Conservation (phyloP, 129 eudicot species). For the Chrysanthemum makinoi region DNA sequence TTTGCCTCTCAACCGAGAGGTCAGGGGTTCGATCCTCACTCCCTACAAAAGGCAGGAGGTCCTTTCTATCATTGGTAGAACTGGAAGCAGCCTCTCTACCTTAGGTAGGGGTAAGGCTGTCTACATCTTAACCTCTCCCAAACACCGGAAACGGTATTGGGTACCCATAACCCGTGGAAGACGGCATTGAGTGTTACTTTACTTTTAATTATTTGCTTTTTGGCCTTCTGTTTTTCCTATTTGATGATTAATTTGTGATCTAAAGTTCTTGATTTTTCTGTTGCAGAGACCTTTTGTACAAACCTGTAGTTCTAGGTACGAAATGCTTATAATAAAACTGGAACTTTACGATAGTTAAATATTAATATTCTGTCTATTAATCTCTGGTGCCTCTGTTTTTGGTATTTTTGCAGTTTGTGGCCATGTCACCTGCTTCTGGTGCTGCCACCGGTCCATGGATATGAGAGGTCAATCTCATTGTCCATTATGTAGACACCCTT, state of each 20-base stretch:
- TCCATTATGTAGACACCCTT: constrained; percentile 67
- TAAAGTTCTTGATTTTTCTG: constrained; percentile 16
- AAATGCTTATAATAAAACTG: constrained; percentile 7
- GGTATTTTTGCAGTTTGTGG: constrained; percentile 64
- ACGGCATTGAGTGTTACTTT: no score
- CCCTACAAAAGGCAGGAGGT: no score
- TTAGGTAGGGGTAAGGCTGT: no score
- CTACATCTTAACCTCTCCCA: no score
- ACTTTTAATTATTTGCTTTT: neutral
- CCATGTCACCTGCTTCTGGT: constrained; percentile 78
- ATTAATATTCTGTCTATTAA: neutral
- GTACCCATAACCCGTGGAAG: no score
- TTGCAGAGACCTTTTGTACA: constrained; percentile 78
- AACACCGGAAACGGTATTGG: no score
- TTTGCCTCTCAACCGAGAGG: no score
- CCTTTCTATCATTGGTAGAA: no score
- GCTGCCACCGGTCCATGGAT: constrained; percentile 64
- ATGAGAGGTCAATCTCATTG: constrained; percentile 56
- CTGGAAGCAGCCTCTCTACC: no score
- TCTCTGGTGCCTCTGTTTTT: constrained; percentile 8
- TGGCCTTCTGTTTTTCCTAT: neutral
- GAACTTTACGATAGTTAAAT: neutral
- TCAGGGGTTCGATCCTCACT: no score
- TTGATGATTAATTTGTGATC: constrained; percentile 20
- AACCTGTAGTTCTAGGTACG: constrained; percentile 75